phyloP scores from a whole-genome alignment of 257 asterid species.

The Solanum corneliomulleri region DNA sequence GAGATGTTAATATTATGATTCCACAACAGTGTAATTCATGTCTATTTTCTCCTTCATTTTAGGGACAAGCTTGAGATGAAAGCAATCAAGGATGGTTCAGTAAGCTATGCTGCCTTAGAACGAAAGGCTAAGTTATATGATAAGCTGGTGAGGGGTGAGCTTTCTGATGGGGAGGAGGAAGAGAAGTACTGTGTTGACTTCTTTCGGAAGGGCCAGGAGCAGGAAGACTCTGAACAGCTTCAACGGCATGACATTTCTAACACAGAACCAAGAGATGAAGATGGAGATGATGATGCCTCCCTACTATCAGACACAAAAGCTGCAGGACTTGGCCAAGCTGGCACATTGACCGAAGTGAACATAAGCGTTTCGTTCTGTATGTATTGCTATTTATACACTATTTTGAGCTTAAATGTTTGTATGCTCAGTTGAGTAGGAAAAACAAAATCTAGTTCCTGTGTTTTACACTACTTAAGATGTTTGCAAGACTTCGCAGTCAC shows the following conservation, averaged over 20 bases:
- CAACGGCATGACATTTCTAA: conserved; percentile 16
- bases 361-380: conserved; percentile 81
- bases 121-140: conserved; percentile 71
- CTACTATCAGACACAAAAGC: conserved; percentile 24
- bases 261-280: conserved; percentile 25
- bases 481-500: background rate
- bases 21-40: background rate
- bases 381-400: background rate
- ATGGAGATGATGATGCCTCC: conserved; percentile 32
- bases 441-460: background rate
- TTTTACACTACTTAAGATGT: background rate
- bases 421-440: background rate
- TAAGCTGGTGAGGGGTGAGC: conserved; percentile 75
- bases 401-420: background rate
- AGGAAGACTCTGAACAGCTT: conserved; percentile 19
- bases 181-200: conserved; percentile 97
- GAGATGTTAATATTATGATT: background rate
- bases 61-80: conserved; percentile 95
- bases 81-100: conserved; percentile 81
- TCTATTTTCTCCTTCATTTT: conserved; percentile 1
- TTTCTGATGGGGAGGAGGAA: conserved; percentile 81
- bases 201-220: conserved; percentile 64
- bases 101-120: conserved; percentile 91
- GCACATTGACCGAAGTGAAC: conserved; percentile 61
- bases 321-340: conserved; percentile 52